phyloP scores from a whole-genome alignment of 805 yeast species.

The Tetrapisispora nanseiensis region DNA sequence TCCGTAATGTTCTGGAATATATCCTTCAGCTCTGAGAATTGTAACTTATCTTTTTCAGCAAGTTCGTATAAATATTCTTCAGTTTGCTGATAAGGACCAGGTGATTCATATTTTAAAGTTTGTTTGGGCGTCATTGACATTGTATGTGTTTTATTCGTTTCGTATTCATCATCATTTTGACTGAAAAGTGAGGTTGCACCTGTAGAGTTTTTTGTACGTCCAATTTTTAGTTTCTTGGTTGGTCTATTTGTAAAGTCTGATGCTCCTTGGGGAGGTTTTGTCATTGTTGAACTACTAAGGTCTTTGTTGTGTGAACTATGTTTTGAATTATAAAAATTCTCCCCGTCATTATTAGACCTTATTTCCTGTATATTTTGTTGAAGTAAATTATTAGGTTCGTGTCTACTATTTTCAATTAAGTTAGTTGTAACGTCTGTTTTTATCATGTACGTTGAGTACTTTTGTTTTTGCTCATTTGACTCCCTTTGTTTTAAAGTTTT shows the following conservation, averaged over 20 bases:
- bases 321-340: not conserved
- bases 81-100: slow-evolving; percentile 7
- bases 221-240: not conserved
- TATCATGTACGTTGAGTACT: slow-evolving; percentile 8
- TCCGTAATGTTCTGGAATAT: not conserved
- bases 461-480: slow-evolving; percentile 5
- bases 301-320: no score
- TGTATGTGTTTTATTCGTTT: not conserved
- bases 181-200: not conserved
- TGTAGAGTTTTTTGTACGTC: not conserved
- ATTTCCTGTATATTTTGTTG: not conserved
- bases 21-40: not conserved
- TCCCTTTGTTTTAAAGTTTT: slow-evolving; percentile 4
- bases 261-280: no score
- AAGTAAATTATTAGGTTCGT: not conserved
- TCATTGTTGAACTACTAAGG: no score
- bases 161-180: not conserved
- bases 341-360: not conserved
- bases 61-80: slow-evolving; percentile 5
- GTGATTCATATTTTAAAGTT: slow-evolving; percentile 3
- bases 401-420: not conserved
- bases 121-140: not conserved
- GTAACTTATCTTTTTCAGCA: not conserved
- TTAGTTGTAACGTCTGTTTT: not conserved
- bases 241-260: not conserved